Evolutionary conservation across 2,329 filamentous ascomycete species (phyloP).

Genomic region (Seiridium cupressi): DNA sequence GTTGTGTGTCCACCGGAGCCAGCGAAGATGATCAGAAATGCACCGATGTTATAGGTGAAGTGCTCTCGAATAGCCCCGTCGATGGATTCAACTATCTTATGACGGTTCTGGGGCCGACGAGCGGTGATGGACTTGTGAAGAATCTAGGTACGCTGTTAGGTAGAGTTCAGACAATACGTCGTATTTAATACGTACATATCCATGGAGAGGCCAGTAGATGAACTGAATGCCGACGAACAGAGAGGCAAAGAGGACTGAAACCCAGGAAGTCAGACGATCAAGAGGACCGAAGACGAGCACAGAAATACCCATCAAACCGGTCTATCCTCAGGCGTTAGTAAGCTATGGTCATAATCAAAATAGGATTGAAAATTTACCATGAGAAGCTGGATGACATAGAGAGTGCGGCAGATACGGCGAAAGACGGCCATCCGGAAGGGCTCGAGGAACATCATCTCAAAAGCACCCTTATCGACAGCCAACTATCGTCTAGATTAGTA

Average conservation of each 20-base stretch:
- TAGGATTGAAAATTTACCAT: background rate
- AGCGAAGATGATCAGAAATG: constrained; percentile 64
- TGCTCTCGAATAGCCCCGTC: background rate
- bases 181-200: background rate
- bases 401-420: background rate
- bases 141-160: background rate
- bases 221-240: background rate
- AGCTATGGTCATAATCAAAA: background rate
- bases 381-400: background rate
- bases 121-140: background rate
- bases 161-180: background rate
- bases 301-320: background rate
- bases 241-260: background rate
- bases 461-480: no score
- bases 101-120: background rate
- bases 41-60: constrained; percentile 46
- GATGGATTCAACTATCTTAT: background rate
- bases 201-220: background rate
- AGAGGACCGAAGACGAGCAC: no score
- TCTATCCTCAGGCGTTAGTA: background rate
- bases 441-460: no score
- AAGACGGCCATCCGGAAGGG: background rate
- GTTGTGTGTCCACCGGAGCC: constrained; percentile 93
- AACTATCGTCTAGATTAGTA: background rate
- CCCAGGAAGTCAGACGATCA: background rate